Evolutionary conservation across 176 grass and related monocot genomes (phyloP).

Genomic region (Oryza brachyantha): DNA sequence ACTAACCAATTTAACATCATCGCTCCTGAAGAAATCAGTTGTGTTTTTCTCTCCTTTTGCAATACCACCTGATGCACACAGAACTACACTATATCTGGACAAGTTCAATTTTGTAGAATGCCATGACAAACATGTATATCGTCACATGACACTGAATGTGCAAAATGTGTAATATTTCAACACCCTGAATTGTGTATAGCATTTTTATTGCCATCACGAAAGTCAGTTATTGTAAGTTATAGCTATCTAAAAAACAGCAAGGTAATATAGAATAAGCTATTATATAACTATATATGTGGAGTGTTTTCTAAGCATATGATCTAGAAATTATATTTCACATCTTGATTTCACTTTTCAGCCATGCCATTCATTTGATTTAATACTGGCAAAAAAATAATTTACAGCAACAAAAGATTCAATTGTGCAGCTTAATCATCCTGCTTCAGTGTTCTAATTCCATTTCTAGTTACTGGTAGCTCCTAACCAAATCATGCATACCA

Average conservation of each 20-base stretch:
- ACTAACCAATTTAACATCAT: conserved; percentile 10
- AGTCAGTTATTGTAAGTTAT: not conserved
- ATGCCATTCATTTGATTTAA: not conserved
- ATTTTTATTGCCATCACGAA: not conserved
- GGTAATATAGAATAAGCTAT: not conserved
- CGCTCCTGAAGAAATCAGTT: conserved; percentile 3
- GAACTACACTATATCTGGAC: conserved; percentile 2
- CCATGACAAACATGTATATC: not conserved
- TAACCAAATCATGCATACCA: not conserved
- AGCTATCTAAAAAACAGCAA: not conserved
- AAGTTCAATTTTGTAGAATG: not conserved
- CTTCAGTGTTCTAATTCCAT: not conserved
- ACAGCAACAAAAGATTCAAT: not conserved
- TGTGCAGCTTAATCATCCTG: not conserved
- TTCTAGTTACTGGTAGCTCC: not conserved
- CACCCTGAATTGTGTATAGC: not conserved
- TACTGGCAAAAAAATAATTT: not conserved
- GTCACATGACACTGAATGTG: no score
- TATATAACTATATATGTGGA: not conserved
- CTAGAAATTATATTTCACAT: not conserved
- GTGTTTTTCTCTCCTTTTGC: conserved; percentile 1
- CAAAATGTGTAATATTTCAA: not conserved
- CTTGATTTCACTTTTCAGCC: not conserved
- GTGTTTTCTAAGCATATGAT: not conserved
- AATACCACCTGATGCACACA: not conserved